Conservation (phyloP, 305 asterid genomes). For the Fraxinus dipetala region DNA sequence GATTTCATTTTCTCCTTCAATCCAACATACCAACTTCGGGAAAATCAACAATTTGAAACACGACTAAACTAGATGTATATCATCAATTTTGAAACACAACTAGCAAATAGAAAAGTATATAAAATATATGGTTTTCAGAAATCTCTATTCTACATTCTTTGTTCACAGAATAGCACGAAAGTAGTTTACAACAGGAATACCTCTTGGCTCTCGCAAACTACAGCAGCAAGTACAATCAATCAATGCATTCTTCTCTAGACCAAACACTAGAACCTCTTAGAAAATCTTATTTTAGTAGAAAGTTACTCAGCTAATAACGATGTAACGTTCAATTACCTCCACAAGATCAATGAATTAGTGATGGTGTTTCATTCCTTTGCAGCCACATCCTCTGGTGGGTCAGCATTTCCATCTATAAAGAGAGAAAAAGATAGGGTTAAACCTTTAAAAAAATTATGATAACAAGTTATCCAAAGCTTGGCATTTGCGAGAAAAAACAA, state of each 20-base stretch:
- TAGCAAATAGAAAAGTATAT: background rate
- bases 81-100: no score
- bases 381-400: slow-evolving; percentile 44
- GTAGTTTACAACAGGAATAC: slow-evolving; percentile 30
- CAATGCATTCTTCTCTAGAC: slow-evolving; percentile 13
- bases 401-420: slow-evolving; percentile 45
- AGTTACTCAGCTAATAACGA: slow-evolving; percentile 30
- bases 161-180: slow-evolving; percentile 16
- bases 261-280: slow-evolving; percentile 22
- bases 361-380: slow-evolving; percentile 42
- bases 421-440: slow-evolving; percentile 2
- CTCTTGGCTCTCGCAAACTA: slow-evolving; percentile 21
- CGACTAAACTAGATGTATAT: no score
- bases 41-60: no score
- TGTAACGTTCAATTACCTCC: slow-evolving; percentile 23
- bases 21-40: no score
- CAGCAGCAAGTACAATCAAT: slow-evolving; percentile 23
- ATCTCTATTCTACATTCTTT: background rate
- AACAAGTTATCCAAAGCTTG: background rate
- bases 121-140: background rate
- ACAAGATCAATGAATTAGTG: slow-evolving; percentile 16
- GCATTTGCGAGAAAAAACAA: background rate
- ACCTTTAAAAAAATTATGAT: background rate
- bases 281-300: slow-evolving; percentile 28
- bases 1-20: no score